Evolutionary conservation across 2,329 filamentous ascomycete genomes (phyloP), one percentile per base, ranked within the genome.

Genomic region (Colletotrichum cereale): DNA sequence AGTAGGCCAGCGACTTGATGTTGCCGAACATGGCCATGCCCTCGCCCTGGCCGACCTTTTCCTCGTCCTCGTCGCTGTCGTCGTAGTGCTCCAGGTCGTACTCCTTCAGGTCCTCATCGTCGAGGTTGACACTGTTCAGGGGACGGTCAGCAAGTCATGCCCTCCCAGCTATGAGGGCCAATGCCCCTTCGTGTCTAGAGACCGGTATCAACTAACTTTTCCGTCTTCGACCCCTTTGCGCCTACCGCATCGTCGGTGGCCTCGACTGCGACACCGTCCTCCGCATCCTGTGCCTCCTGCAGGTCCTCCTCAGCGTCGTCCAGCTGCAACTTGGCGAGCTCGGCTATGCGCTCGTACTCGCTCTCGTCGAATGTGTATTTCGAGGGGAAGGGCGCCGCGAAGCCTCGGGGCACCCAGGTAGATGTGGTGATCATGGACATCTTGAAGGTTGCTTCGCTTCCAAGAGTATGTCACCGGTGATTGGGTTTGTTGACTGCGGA

Each of bases 1-100:
- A 95, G 83, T 98, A 99, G 18, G 95, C 93, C 34, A 99, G 86
- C 38, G 94, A 95, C 82, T 96, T 97, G 79, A 97, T 90, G 79
- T 98, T 98, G 78, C 95, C 95, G 80, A 99, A 98, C 89, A 98
- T 97, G 77, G 91, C 92, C 87, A 96, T 92, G 65, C 91, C 89
- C 78, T 94, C 91, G 61, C 89, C 90, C 24, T 83, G 82, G 29
- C 85, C 86, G 26, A 85, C 71, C 40, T 76, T 75, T 36, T 80
- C 78, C 24, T 79, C 81, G 21, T 89, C 87, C 47, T 65, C 66
- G 10, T 91, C 89, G 57, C 96, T 93, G 75, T 96, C 93, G 77
- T 99, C 96, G 81, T 99, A 99, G 82, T 97, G 91, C 74, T 98
- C 96, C 66, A 99, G 88, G 79, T 99, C 92, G 83, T 98, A 99